A percentile compares a stretch with the other conserved stretches of the same genome.
Evolutionary conservation across 106 monocot genomes (phyloP).

Genomic region (Phalaenopsis aphrodite): DNA sequence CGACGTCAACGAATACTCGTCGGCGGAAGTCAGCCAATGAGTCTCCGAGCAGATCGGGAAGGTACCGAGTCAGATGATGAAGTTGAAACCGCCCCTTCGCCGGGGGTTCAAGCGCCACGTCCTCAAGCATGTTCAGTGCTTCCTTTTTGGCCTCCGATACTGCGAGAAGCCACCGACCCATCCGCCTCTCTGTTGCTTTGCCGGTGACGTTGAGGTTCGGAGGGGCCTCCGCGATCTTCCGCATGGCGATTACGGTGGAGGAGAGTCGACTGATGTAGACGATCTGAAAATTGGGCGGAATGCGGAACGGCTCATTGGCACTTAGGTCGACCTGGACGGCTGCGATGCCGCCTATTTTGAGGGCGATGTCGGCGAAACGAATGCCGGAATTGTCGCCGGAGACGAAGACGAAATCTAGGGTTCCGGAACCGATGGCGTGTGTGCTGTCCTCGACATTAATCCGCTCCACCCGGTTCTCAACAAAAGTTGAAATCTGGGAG

Average conservation of each 20-base stretch:
- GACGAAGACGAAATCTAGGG: constrained; percentile 29
- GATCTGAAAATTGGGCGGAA: constrained; percentile 27
- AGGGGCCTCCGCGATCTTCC: constrained; percentile 13
- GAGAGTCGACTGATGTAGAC: constrained; percentile 34
- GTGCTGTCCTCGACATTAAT: not conserved
- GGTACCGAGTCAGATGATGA: constrained; percentile 30
- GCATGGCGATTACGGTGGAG: constrained; percentile 37
- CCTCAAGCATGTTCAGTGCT: constrained; percentile 44
- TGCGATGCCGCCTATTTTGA: constrained; percentile 38
- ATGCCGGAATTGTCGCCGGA: constrained; percentile 6
- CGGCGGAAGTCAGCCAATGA: constrained; percentile 42
- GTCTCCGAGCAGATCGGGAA: constrained; percentile 49
- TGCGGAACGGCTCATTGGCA: not conserved
- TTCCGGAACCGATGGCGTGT: constrained; percentile 17
- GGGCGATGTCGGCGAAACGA: constrained; percentile 20
- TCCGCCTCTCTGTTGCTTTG: not conserved
- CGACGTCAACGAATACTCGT: constrained; percentile 33
- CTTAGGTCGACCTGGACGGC: constrained; percentile 19
- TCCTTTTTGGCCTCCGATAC: constrained; percentile 41
- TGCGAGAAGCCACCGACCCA: constrained; percentile 31
- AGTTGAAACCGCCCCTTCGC: constrained; percentile 1
- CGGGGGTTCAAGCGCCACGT: constrained; percentile 58
- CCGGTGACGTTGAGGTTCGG: not conserved
- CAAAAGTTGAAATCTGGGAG: constrained; percentile 12
- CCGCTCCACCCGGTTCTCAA: constrained; percentile 16